Evolutionary conservation across 441 rosid genomes (phyloP), one percentile per base, ranked within the genome.

Genomic region (Melastoma candidum): DNA sequence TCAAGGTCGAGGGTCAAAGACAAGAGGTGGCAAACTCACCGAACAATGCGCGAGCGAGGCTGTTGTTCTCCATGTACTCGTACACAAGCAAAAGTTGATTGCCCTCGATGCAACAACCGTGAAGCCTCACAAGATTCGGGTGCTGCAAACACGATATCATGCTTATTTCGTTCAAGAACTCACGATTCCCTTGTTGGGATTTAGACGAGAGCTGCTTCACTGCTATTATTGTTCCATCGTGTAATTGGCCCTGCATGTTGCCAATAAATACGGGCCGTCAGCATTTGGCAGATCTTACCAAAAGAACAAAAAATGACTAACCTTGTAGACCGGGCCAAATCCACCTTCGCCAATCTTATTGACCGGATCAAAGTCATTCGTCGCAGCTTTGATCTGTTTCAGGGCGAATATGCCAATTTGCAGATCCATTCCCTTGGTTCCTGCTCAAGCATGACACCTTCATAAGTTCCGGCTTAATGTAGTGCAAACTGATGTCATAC

Each of bases 1-100:
- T 17, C 22, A 17, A 17, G 22, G 22, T 17, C 22, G 22, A 17
- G 22, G 22, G 22, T 17, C 22, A 17, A 1, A 17, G 10, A 65
- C 32, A 45, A 50, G 43, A 61, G 56, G 36, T 29, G 26, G 22
- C 26, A 50, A 27, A 66, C 83, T 75, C 65, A 79, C 92, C 74
- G 46, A 84, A 77, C 64, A 84, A 68, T 11, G 79, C 92, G 47
- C 57, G 75, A 25, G 82, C 71, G 36, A 84, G 74, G 55, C 75
- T 79, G 64, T 85, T 85, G 46, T 85, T 85, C 65, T 85, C 90
- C 95, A 85, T 58, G 70, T 76, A 82, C 60, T 85, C 95, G 45
- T 85, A 85, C 22, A 82, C 72, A 57, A 85, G 61, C 60, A 85
- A 68, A 14, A 82, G 61, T 59, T 85, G 85, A 68, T 79, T 77